These are phyloP conservation scores for Spinellus fusiger DNA, from an alignment of 192 early-diverging fungal genomes.

Conservation along the genomic window DNA sequence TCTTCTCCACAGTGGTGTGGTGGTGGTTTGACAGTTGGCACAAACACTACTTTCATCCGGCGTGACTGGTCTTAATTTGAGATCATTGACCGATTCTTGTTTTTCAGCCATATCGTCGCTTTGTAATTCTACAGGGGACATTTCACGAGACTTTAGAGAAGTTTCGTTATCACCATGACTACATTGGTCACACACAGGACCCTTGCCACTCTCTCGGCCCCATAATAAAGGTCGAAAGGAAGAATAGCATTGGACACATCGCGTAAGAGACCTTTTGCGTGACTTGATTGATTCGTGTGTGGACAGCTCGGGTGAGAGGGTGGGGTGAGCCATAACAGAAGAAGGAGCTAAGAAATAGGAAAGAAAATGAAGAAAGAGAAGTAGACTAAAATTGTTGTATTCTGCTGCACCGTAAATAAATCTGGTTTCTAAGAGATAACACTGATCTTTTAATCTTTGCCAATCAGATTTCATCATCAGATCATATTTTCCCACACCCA, in stretches of 20 bases:
- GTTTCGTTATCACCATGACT: constrained; percentile 3
- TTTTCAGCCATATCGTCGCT: neutral
- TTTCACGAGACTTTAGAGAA: neutral
- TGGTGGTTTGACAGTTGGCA: constrained; percentile 66
- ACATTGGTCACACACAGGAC: constrained; percentile 21
- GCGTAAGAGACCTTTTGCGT: constrained; percentile 19
- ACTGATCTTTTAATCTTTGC: constrained; percentile 13
- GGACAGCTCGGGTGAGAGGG: neutral
- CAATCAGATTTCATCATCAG: constrained; percentile 1
- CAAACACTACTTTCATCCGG: constrained; percentile 27
- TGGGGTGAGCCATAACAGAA: constrained; percentile 3
- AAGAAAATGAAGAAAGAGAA: neutral
- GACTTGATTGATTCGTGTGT: constrained; percentile 6
- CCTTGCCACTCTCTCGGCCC: constrained; percentile 21
- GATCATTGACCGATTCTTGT: neutral
- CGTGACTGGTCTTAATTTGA: neutral
- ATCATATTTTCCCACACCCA: constrained; percentile 12
- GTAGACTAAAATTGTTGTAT: neutral
- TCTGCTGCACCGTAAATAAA: no score
- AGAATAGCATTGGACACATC: constrained; percentile 22
- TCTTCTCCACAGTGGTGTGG: constrained; percentile 72
- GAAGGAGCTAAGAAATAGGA: neutral
- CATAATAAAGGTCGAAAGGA: constrained; percentile 18
- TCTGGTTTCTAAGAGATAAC: constrained; percentile 4
- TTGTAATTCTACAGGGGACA: neutral